Evolutionary conservation across 176 grass and related monocot species (phyloP), one percentile per base, ranked within the genome.

Genomic region (Stipa capillata): DNA sequence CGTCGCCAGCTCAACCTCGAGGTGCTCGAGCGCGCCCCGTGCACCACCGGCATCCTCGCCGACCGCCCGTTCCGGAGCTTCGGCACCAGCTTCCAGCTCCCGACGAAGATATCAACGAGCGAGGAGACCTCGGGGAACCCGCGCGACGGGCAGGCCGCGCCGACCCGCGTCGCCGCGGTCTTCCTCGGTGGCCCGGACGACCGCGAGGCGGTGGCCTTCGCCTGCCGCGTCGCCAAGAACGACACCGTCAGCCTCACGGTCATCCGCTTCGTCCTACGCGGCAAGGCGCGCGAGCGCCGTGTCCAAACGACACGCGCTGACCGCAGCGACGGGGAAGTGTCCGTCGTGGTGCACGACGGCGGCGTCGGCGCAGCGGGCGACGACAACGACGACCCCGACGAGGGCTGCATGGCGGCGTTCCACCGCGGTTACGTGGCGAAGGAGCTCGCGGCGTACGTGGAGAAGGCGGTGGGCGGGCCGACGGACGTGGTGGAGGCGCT

Each of bases 131-230:
- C 55, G 2, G 79, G 52, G 14, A 77, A 9, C 44, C 65, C 40
- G 47, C 62, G 79, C 45, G 73, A 72, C 28, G 73, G 72, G 55
- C 65, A 61, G 65, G 35, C 41, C 56, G 73, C 24, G 36, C 69
- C 45, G 20, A 72, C 73, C 36, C 64, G 39, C 28, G 73, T 83
- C 17, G 74, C 86, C 39, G 74, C 74, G 12, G 67, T 88, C 12
- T 88, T 88, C 86, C 80, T 88, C 66, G 86, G 80, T 6, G 80
- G 86, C 1, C 74, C 73, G 0, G 86, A 88, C 67, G 86, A 88
- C 67, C 86, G 86, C 28, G 86, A 88, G 86, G 86, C 74, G 5
- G 11, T 83, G 31, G 74, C 86, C 0, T 52, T 83, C 74, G 80
- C 80, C 10, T 78, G 86, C 66, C 86, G 80, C 57, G 66, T 88